Evolutionary conservation across 192 early-diverging fungal genomes (phyloP).

Genomic region (Lobulomyces angularis): DNA sequence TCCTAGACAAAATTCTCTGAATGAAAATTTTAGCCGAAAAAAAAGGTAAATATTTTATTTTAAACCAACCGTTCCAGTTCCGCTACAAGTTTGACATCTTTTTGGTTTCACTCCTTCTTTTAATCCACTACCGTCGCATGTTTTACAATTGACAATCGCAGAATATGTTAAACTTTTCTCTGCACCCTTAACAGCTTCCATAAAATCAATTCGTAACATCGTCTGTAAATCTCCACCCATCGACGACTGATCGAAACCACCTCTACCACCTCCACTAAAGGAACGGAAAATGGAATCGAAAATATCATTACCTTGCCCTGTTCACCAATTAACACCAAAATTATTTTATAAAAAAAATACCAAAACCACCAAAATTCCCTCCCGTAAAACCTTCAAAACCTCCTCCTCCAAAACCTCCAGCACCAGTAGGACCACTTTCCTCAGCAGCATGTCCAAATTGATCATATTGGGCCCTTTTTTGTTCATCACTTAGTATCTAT

Average conservation of each 20-base stretch:
- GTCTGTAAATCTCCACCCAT: constrained; percentile 56
- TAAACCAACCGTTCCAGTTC: constrained; percentile 54
- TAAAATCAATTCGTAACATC: constrained; percentile 61
- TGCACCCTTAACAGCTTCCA: constrained; percentile 79
- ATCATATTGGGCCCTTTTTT: constrained; percentile 85
- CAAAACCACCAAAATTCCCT: too few relatives aligned
- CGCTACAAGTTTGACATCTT: constrained; percentile 63
- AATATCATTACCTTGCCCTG: too few relatives aligned
- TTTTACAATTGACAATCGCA: constrained; percentile 56
- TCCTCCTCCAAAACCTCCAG: constrained; percentile 35
- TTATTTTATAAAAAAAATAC: too few relatives aligned
- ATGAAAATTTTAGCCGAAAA: not conserved
- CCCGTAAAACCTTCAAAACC: constrained; percentile 20
- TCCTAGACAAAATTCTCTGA: constrained; percentile 59
- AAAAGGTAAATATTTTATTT: not conserved
- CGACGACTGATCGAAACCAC: constrained; percentile 9
- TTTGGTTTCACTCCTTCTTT: constrained; percentile 61
- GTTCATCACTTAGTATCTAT: constrained; percentile 77
- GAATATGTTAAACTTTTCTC: constrained; percentile 53
- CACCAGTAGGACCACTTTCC: constrained; percentile 21
- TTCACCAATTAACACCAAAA: too few relatives aligned
- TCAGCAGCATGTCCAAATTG: constrained; percentile 61
- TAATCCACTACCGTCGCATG: constrained; percentile 70
- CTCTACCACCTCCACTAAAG: constrained; percentile 10
- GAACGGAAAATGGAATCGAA: too few relatives aligned